Conservation (phyloP, 225 moss, liverwort and hornwort species). For the Thuidium tamariscinum region DNA sequence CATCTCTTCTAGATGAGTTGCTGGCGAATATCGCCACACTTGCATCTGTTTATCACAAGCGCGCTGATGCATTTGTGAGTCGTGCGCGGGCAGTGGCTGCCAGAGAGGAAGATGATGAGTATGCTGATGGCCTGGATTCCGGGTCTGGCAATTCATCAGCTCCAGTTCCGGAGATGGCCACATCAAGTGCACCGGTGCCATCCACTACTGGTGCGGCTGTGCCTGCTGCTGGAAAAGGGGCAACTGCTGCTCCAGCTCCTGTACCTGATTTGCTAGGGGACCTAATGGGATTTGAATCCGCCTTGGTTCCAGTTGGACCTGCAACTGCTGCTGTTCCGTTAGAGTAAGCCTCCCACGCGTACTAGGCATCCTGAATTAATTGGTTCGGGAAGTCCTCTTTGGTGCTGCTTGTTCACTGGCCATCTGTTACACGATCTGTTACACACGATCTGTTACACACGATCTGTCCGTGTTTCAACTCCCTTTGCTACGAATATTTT, state of each 20-base stretch:
- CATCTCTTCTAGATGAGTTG: conserved; percentile 82
- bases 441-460: not conserved
- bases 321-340: conserved; percentile 27
- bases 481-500: not conserved
- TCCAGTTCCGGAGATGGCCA: conserved; percentile 60
- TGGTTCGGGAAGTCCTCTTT: not conserved
- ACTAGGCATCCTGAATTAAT: not conserved
- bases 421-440: not conserved
- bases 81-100: conserved; percentile 51
- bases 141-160: conserved; percentile 87
- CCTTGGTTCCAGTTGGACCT: conserved; percentile 73
- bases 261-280: conserved; percentile 87
- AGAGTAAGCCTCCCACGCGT: conserved; percentile 31
- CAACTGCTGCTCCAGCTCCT: conserved; percentile 15
- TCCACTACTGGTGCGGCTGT: conserved; percentile 8
- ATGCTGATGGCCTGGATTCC: conserved; percentile 68
- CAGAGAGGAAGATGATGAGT: conserved; percentile 91
- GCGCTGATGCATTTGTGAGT: conserved; percentile 86
- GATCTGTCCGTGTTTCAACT: not conserved
- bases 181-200: conserved; percentile 23
- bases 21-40: conserved; percentile 88
- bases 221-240: conserved; percentile 7
- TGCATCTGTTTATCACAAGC: conserved; percentile 95
- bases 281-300: conserved; percentile 84
- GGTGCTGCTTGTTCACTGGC: not conserved